phyloP scores from a whole-genome alignment of 352 stramenopile species.

The Phytophthora melonis region DNA sequence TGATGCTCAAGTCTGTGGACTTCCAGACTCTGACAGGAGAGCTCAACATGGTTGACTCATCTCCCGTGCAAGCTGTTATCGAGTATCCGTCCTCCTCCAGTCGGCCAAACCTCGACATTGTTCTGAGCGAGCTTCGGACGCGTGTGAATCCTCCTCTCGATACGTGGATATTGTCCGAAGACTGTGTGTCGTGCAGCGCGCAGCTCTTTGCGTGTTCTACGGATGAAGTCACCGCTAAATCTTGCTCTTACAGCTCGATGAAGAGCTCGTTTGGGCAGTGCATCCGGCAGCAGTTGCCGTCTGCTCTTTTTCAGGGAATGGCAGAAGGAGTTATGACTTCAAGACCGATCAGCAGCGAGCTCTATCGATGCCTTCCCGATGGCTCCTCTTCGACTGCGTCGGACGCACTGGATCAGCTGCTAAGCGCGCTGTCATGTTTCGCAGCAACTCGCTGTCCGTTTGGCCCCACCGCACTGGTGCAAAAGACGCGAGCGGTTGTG shows the following conservation, averaged over 20 bases:
- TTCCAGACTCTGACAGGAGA: constrained; percentile 6
- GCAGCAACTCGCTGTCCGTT: constrained; percentile 25
- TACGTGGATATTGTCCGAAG: constrained; percentile 10
- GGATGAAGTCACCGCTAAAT: background rate
- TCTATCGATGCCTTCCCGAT: constrained; percentile 9
- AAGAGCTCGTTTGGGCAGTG: constrained; percentile 17
- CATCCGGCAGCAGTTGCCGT: constrained; percentile 13
- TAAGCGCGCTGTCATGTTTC: constrained; percentile 21
- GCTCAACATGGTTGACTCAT: constrained; percentile 4
- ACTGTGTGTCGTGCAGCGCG: constrained; percentile 23
- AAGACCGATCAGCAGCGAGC: constrained; percentile 6
- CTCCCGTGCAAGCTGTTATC: constrained; percentile 6
- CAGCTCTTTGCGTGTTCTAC: constrained; percentile 15
- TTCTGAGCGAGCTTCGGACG: constrained; percentile 13
- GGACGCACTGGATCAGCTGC: background rate
- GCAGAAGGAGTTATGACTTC: background rate
- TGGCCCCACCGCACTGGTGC: constrained; percentile 13
- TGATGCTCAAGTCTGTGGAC: constrained; percentile 11
- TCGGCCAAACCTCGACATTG: constrained; percentile 12
- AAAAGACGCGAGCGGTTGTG: constrained; percentile 13
- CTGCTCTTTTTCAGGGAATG: background rate
- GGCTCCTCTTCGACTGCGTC: background rate
- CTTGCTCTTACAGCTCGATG: constrained; percentile 17
- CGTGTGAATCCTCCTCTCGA: background rate
- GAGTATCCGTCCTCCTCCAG: constrained; percentile 7